These are phyloP conservation scores for Lagerstroemia speciosa DNA, from an alignment of 345 rosid genomes.

Conservation along the genomic window DNA sequence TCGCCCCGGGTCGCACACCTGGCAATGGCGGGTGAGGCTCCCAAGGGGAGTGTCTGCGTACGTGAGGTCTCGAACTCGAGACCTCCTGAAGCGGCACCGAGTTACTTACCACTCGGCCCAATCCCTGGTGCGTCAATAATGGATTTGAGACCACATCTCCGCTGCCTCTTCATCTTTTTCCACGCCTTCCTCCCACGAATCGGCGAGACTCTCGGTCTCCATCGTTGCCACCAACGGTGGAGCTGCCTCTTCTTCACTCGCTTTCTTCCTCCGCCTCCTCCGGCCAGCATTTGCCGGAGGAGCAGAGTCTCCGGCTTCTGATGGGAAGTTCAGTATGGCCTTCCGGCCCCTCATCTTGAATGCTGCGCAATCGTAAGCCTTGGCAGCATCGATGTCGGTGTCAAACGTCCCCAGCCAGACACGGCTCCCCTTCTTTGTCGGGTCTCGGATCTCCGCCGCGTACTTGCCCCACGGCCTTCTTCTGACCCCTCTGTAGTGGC, in stretches of 20 bases:
- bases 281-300: slow-evolving; percentile 50
- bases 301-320: slow-evolving; percentile 53
- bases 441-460: slow-evolving; percentile 95
- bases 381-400: slow-evolving; percentile 67
- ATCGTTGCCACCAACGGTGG: neutral
- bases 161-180: too few relatives aligned
- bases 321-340: slow-evolving; percentile 79
- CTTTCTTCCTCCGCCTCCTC: slow-evolving; percentile 26
- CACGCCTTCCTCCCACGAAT: neutral
- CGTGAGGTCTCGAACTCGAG: too few relatives aligned
- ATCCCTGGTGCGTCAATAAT: too few relatives aligned
- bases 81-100: too few relatives aligned
- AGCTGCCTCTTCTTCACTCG: neutral
- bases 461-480: slow-evolving; percentile 93
- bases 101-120: too few relatives aligned
- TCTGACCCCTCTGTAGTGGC: slow-evolving; percentile 79
- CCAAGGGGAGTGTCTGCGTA: too few relatives aligned
- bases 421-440: slow-evolving; percentile 60
- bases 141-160: too few relatives aligned
- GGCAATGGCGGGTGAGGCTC: too few relatives aligned
- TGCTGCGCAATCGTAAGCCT: slow-evolving; percentile 81
- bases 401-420: slow-evolving; percentile 94
- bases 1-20: too few relatives aligned
- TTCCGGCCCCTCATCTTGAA: slow-evolving; percentile 77
- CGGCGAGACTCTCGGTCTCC: neutral